These are phyloP conservation scores for Chaetoceros muelleri DNA, from an alignment of 108 stramenopile genomes.

Conservation along the genomic window DNA sequence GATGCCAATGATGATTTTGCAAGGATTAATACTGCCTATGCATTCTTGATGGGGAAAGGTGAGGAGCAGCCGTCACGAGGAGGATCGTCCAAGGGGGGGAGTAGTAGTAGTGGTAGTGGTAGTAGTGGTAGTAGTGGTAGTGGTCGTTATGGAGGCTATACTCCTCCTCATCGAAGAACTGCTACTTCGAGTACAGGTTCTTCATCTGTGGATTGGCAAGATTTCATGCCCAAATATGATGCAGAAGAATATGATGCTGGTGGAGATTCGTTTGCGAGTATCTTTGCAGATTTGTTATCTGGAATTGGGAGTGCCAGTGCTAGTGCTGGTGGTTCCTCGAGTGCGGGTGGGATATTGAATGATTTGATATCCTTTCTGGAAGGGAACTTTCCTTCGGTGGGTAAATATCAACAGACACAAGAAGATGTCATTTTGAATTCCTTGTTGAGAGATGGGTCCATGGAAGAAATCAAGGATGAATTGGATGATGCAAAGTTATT, in stretches of 20 bases:
- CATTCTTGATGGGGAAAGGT: constrained; percentile 44
- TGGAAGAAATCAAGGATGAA: constrained; percentile 63
- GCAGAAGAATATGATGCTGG: constrained; percentile 50
- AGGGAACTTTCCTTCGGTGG: constrained; percentile 17
- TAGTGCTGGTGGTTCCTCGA: constrained; percentile 18
- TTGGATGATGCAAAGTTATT: constrained; percentile 72
- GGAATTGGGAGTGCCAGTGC: constrained; percentile 44
- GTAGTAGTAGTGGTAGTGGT: background rate
- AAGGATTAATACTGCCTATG: constrained; percentile 73
- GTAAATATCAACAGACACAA: constrained; percentile 9
- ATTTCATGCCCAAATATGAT: constrained; percentile 70
- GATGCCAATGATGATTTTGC: constrained; percentile 65
- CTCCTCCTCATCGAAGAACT: constrained; percentile 63
- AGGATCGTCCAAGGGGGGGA: background rate
- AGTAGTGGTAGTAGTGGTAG: constrained; percentile 5
- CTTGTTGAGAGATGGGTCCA: constrained; percentile 39
- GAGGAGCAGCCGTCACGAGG: constrained; percentile 1
- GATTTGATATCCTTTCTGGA: constrained; percentile 80
- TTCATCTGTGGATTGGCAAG: constrained; percentile 46
- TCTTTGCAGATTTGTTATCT: constrained; percentile 57
- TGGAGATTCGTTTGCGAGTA: constrained; percentile 68
- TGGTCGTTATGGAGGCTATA: constrained; percentile 32
- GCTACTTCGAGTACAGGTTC: background rate
- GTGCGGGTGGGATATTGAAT: constrained; percentile 32
- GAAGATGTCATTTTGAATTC: constrained; percentile 44